Evolutionary conservation across 2,329 filamentous ascomycete genomes (phyloP), one percentile per base, ranked within the genome.

Genomic region (Dendrostoma leiphaemia): DNA sequence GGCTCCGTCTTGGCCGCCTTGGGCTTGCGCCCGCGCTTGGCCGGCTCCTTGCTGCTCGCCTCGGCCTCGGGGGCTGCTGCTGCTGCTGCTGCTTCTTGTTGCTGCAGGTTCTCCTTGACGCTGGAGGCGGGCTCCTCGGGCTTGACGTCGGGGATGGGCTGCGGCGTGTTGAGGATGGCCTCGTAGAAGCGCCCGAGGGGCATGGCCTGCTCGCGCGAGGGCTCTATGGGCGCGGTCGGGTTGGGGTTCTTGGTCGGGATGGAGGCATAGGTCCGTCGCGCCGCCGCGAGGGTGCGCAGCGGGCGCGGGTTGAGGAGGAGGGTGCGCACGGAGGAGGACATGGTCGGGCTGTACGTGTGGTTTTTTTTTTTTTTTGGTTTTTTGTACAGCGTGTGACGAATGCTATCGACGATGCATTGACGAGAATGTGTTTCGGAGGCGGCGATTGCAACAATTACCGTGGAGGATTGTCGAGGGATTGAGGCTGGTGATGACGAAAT

Each of bases 171-270:
- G 41, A 85, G 72, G 23, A 86, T 76, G n/a, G 72, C 67, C 59
- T 83, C 76, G 67, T 86, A 86, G 70, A 83, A 86, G 34, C 71
- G 66, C 1, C 83, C 83, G 1, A 84, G 70, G 0, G 82, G 81
- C 15, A 71, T 69, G n/a, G 69, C 73, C 60, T 79, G 76, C 52
- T 74, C 64, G 32, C 65, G 63, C 26, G 56, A 60, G 32, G 59
- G 59, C 53, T 64, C 64, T 31, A 65, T 60, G 26, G 66, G 64
- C 12, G 54, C 57, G 31, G 63, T 59, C 2, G 63, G 62, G 24
- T 60, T 61, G n/a, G 62, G 60, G 54, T 61, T 62, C 57, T 67
- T 62, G 47, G 54, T 65, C 13, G 62, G 57, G 44, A 62, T 61
- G 28, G 65, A 68, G 48, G 67, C 62, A 59, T 67, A 67, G 26